Conservation (phyloP, 495 filamentous ascomycete genomes). For the Saxophila tyrrhenica region DNA sequence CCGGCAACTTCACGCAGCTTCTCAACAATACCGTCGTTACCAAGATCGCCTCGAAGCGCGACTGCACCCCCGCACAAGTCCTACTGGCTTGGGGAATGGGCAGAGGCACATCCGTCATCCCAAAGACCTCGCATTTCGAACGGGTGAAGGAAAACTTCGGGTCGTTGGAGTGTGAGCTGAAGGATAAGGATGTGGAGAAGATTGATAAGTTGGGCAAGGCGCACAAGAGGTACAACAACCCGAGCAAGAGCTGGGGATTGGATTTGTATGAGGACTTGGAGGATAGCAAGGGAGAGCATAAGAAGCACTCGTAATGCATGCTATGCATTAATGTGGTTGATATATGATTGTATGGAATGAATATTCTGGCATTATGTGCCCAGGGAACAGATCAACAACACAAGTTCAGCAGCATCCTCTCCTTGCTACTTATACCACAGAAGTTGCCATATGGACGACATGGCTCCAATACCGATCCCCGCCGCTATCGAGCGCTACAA, state of each 20-base stretch:
- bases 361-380: too few species aligned
- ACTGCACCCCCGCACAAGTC: conserved; percentile 25
- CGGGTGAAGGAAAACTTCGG: conserved; percentile 22
- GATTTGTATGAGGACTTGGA: conserved; percentile 29
- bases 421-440: too few species aligned
- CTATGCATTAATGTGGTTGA: too few species aligned
- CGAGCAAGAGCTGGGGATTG: conserved; percentile 26
- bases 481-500: too few species aligned
- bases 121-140: conserved; percentile 23
- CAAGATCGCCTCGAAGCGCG: conserved; percentile 23
- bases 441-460: too few species aligned
- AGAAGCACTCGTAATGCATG: conserved; percentile 1
- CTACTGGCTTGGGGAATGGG: conserved; percentile 26
- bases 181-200: conserved; percentile 21
- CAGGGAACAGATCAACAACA: too few species aligned
- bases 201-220: conserved; percentile 23
- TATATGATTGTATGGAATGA: too few species aligned
- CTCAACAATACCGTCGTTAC: conserved; percentile 19
- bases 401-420: too few species aligned
- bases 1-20: conserved; percentile 1
- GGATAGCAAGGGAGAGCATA: conserved; percentile 8
- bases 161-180: conserved; percentile 15
- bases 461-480: too few species aligned
- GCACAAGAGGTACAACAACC: conserved; percentile 30
- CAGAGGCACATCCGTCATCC: conserved; percentile 26